These are phyloP conservation scores for Pythium periplocum DNA, from an alignment of 352 stramenopile genomes.

Conservation along the genomic window DNA sequence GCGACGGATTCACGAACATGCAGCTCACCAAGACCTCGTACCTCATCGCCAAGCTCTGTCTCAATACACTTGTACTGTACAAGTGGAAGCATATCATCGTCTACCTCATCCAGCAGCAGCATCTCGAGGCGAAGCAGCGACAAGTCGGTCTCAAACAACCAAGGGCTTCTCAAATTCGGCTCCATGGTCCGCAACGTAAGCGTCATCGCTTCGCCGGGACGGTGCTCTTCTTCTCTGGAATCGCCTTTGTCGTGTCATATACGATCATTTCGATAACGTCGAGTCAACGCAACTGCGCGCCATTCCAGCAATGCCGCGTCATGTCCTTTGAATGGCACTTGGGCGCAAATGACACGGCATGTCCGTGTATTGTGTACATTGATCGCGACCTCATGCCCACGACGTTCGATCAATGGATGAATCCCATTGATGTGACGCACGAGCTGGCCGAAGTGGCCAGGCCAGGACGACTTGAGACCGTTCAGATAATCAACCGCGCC, in stretches of 20 bases:
- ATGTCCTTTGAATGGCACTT: slow-evolving; percentile 5
- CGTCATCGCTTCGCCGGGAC: slow-evolving; percentile 10
- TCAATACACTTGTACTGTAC: slow-evolving; percentile 17
- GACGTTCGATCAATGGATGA: slow-evolving; percentile 3
- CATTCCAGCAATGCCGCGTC: slow-evolving; percentile 9
- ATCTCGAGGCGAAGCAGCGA: background rate
- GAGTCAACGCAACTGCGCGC: slow-evolving; percentile 1
- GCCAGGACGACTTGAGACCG: background rate
- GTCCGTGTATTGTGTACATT: slow-evolving; percentile 7
- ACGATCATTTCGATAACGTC: slow-evolving; percentile 4
- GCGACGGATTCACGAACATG: slow-evolving; percentile 13
- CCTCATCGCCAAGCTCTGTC: slow-evolving; percentile 9
- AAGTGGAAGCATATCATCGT: slow-evolving; percentile 21
- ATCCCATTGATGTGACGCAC: background rate
- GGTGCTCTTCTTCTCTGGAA: slow-evolving; percentile 9
- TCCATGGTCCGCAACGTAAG: slow-evolving; percentile 2
- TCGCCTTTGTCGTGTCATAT: slow-evolving; percentile 7
- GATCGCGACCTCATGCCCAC: slow-evolving; percentile 1
- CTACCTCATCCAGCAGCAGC: slow-evolving; percentile 14
- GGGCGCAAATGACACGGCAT: background rate
- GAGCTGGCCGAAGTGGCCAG: background rate
- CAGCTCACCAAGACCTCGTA: slow-evolving; percentile 14
- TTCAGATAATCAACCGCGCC: slow-evolving; percentile 6
- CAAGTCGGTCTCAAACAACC: background rate
- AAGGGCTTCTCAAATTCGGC: background rate